Base-by-base conservation (phyloP, 306 rosid genomes). In the Acmispon strigosus region DNA sequence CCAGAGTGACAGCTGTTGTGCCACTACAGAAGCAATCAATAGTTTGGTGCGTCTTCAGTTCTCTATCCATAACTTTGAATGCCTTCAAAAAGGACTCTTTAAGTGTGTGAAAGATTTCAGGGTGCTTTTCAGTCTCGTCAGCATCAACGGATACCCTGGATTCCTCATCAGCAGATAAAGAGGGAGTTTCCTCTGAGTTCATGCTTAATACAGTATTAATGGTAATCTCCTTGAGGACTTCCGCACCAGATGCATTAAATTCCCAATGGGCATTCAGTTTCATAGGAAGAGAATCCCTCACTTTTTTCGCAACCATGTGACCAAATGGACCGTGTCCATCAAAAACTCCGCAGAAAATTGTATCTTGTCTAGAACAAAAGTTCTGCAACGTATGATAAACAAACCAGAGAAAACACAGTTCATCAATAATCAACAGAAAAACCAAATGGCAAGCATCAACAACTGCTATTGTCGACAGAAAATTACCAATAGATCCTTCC, bases 311-410 rank as follows among this genome's bases (percentile, higher is more conserved):
- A 63, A 95, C 99, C 99, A 95, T 84, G 80, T 95, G 99, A 56
- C 99, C 99, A 67, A 17, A 95, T 0, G 99, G 99, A 53, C 99
- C 99, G 8, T 95, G 99, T 36, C 99, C 99, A 77, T 95, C 99
- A 59, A 95, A 95, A 80, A 95, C 99, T 42, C 99, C 99, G 69
- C 99, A 95, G 80, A 95, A 95, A 71, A 78, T 42, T n/a, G 97
- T 82, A 77, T 86, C 96, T 32, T 80, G 80, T 72, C 96, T 82
- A 14, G 96, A 87, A 63, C 96, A 87, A 53, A 95, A 95, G 84
- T 91, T 91, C 99, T 95, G 91, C 62, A 76, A 76, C 22, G 8
- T 22, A 78, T 36, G 51, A 39, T 61, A 57, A 66, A 66, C 44
- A 62, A 80, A 63, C 36, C 66, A 63, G 58, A 62, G 53, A 69